phyloP scores from a whole-genome alignment of 2,329 filamentous ascomycete genomes.

The Paramyrothecium roridum region DNA sequence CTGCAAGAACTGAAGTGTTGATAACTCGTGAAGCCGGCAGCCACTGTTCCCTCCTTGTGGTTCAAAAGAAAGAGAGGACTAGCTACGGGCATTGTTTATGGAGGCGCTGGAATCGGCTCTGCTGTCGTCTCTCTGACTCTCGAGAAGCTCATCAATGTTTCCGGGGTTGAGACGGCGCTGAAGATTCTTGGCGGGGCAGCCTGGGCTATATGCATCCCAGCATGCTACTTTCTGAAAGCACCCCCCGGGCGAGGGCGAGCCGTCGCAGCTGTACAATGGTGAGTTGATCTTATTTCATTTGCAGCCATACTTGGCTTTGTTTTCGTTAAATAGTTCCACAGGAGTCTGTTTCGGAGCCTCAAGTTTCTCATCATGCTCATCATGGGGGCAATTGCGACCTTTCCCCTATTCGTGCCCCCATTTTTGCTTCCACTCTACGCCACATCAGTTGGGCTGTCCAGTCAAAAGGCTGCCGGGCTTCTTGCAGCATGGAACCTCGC shows the following conservation, averaged over 20 bases:
- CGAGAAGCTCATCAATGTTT: constrained; percentile 14
- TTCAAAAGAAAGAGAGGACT: constrained; percentile 22
- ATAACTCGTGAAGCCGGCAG: constrained; percentile 12
- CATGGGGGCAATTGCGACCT: constrained; percentile 20
- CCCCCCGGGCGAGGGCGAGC: constrained; percentile 8
- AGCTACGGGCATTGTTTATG: constrained; percentile 24
- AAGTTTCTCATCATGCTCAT: constrained; percentile 18
- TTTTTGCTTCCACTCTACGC: constrained; percentile 21
- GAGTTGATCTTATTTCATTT: background rate
- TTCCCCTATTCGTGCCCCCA: constrained; percentile 18
- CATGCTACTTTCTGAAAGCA: constrained; percentile 20
- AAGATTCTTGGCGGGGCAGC: constrained; percentile 20
- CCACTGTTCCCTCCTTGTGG: constrained; percentile 17
- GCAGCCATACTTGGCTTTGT: background rate
- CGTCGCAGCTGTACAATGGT: constrained; percentile 19
- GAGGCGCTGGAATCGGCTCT: constrained; percentile 22
- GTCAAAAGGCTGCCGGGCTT: constrained; percentile 15
- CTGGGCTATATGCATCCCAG: constrained; percentile 24
- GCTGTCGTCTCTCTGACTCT: constrained; percentile 22
- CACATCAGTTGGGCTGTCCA: constrained; percentile 17
- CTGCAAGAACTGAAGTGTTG: background rate
- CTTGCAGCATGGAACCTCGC: constrained; percentile 25
- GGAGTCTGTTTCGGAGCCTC: constrained; percentile 20
- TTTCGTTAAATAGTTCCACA: constrained; percentile 1
- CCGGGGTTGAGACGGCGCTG: constrained; percentile 22